Conservation (phyloP, 2,329 filamentous ascomycete genomes). For the Chaetomium strumarium region DNA sequence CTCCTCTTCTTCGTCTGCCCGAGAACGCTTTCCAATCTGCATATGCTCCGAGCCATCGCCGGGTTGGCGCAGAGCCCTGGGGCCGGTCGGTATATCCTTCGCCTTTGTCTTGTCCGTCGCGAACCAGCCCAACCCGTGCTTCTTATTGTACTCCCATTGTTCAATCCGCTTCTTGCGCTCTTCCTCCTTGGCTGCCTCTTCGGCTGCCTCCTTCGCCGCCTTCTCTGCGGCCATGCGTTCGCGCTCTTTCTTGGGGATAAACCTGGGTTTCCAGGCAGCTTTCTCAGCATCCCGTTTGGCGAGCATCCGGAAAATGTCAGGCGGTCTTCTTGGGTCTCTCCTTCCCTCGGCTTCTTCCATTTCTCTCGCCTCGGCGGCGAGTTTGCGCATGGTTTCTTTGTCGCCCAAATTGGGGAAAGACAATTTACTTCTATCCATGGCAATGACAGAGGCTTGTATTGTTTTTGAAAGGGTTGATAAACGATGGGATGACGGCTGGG, state of each 20-base stretch:
- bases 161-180: constrained; percentile 27
- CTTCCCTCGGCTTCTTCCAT: too few species aligned
- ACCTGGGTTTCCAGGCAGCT: constrained; percentile 49
- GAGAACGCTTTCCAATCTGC: constrained; percentile 41
- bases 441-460: too few species aligned
- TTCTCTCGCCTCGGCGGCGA: too few species aligned
- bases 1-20: constrained; percentile 38
- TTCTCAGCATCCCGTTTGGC: constrained; percentile 56
- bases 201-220: constrained; percentile 67
- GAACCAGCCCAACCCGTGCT: neutral
- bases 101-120: constrained; percentile 16
- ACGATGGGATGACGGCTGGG: too few species aligned
- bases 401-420: too few species aligned
- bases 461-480: too few species aligned
- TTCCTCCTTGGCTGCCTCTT: constrained; percentile 64
- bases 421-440: too few species aligned
- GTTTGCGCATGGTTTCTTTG: too few species aligned
- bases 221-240: constrained; percentile 77
- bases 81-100: constrained; percentile 59
- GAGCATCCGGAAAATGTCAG: constrained; percentile 51
- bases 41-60: constrained; percentile 31
- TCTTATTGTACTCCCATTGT: constrained; percentile 23
- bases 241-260: constrained; percentile 75
- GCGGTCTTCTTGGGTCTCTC: constrained; percentile 3
- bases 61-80: constrained; percentile 57